These are phyloP conservation scores for Curvularia eragrostidis DNA, from an alignment of 2,329 filamentous ascomycete genomes.

Conservation along the genomic window DNA sequence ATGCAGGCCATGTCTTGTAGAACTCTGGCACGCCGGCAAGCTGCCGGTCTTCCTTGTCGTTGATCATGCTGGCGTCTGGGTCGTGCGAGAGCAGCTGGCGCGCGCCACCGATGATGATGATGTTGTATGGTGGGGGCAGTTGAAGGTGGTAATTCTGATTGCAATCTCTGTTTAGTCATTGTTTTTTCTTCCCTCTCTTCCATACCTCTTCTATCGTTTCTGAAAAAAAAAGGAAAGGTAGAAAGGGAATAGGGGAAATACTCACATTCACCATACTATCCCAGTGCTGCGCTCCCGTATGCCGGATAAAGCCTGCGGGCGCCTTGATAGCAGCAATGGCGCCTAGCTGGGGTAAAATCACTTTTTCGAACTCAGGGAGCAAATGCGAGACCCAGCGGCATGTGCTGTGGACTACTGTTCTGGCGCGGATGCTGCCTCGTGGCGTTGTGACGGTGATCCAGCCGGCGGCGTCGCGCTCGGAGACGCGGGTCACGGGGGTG, in stretches of 20 bases:
- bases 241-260: not conserved
- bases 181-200: no score
- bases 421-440: constrained; percentile 14
- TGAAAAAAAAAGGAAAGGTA: not conserved
- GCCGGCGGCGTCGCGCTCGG: constrained; percentile 11
- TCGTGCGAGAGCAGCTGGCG: constrained; percentile 15
- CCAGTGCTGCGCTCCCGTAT: constrained; percentile 22
- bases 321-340: constrained; percentile 15
- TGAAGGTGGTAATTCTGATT: constrained; percentile 18
- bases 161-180: no score
- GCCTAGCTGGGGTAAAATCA: constrained; percentile 15
- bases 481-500: constrained; percentile 15
- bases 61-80: constrained; percentile 10
- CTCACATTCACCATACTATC: constrained; percentile 17
- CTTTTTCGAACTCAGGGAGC: constrained; percentile 15
- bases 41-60: constrained; percentile 15
- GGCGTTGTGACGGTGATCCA: constrained; percentile 14
- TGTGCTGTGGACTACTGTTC: constrained; percentile 16
- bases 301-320: constrained; percentile 15
- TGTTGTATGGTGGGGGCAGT: constrained; percentile 20
- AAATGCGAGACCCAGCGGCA: constrained; percentile 22
- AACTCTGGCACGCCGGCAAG: constrained; percentile 14
- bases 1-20: constrained; percentile 15
- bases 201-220: not conserved
- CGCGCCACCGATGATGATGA: constrained; percentile 19